Evolutionary conservation across 495 filamentous ascomycete species (phyloP).

Genomic region (Penicillium flavigenum): DNA sequence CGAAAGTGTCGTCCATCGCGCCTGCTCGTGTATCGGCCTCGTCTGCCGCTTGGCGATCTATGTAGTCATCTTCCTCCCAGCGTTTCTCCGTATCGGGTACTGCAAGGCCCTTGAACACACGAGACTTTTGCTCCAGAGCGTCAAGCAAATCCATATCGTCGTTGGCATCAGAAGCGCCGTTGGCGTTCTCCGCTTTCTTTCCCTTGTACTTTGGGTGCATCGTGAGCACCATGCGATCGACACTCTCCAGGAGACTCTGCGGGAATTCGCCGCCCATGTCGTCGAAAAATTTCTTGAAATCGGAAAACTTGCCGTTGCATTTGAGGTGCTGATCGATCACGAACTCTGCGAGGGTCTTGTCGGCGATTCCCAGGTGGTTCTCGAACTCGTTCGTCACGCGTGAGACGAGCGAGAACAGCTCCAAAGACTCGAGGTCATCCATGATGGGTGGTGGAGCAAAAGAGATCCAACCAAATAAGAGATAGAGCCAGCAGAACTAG

Average conservation of each 20-base stretch:
- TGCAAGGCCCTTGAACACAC: slow-evolving; percentile 84
- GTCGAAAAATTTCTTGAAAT: slow-evolving; percentile 70
- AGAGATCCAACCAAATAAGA: slow-evolving; percentile 6
- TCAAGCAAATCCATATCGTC: slow-evolving; percentile 43
- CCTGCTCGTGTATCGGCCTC: slow-evolving; percentile 46
- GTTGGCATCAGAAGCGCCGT: slow-evolving; percentile 16
- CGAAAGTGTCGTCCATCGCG: slow-evolving; percentile 91
- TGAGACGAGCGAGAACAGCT: slow-evolving; percentile 88
- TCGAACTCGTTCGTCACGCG: slow-evolving; percentile 92
- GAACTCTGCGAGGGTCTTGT: slow-evolving; percentile 94
- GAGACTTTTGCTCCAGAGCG: slow-evolving; percentile 62
- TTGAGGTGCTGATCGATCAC: slow-evolving; percentile 85
- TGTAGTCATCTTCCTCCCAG: slow-evolving; percentile 54
- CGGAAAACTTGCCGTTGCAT: slow-evolving; percentile 58
- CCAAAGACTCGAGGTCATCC: slow-evolving; percentile 88
- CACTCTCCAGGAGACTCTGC: slow-evolving; percentile 81
- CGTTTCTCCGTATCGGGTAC: slow-evolving; percentile 74
- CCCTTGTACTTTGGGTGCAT: slow-evolving; percentile 86
- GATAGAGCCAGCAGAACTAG: slow-evolving; percentile 4
- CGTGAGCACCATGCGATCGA: slow-evolving; percentile 81
- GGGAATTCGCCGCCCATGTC: slow-evolving; percentile 85
- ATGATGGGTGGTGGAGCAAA: slow-evolving; percentile 45
- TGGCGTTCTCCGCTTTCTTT: slow-evolving; percentile 32
- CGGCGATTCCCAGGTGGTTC: slow-evolving; percentile 88
- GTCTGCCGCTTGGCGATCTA: slow-evolving; percentile 22